phyloP scores from a whole-genome alignment of 179 eudicot species.

The Beta macrorhiza region DNA sequence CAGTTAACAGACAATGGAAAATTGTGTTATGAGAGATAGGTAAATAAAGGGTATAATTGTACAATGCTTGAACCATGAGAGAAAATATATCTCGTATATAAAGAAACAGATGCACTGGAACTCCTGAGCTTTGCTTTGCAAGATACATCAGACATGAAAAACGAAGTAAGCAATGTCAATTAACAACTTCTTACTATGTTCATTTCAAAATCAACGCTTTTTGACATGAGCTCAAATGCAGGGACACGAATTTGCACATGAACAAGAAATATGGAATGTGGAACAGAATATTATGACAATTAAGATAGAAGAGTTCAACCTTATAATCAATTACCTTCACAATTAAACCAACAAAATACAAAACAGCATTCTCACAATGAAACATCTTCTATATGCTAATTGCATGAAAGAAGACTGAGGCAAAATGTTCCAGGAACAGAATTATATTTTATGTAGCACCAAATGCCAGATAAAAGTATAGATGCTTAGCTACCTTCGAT shows the following conservation, averaged over 20 bases:
- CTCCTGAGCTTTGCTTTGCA: background rate
- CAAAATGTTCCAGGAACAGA: background rate
- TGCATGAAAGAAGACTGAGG: background rate
- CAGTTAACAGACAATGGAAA: constrained; percentile 5
- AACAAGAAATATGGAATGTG: background rate
- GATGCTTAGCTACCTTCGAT: constrained; percentile 53
- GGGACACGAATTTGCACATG: background rate
- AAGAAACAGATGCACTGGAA: background rate
- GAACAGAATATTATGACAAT: background rate
- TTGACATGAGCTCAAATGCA: background rate
- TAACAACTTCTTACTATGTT: background rate
- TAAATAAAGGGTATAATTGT: background rate
- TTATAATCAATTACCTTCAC: background rate
- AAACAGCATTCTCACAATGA: constrained; percentile 1
- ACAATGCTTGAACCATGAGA: background rate
- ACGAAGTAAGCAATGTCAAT: background rate
- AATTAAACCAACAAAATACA: background rate
- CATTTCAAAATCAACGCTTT: background rate
- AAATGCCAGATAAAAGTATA: constrained; percentile 3
- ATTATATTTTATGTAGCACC: background rate
- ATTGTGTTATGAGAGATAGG: background rate
- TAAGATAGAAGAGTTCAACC: background rate
- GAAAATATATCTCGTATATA: background rate
- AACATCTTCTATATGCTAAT: background rate
- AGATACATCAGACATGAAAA: constrained; percentile 5